Evolutionary conservation across 78 protist genomes (phyloP), one percentile per base, ranked within the genome.

Genomic region (Planoprotostelium fungivorum): DNA sequence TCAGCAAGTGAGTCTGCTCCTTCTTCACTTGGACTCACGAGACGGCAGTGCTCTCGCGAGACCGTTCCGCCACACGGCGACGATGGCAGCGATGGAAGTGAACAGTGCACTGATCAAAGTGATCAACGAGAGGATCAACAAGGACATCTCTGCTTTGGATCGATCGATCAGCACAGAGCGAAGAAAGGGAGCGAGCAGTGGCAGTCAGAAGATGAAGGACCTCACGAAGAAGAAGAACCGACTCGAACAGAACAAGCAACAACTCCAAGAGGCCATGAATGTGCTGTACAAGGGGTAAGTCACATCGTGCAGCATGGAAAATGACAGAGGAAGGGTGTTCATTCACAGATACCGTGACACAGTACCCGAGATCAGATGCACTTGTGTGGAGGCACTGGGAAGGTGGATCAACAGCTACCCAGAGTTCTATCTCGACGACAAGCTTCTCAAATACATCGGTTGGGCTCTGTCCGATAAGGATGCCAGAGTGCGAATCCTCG

Each of bases 21-120:
- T 51, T 51, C 31, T 51, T 25, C 31, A 51, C 16, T 16, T 51
- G 31, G 73, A 25, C 73, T 51, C 73, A 51, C 73, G 31, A 51
- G 31, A 16, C 16, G n/a, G 73, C 73, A 51, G 73, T 51, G 0
- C 63, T 31, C 38, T 9, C 35, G 63, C 38, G 31, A 37, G 88
- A 37, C 83, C 88, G 35, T 86, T 86, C 88, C 88, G 88, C n/a
- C 88, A 86, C 88, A 86, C 88, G 29, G 88, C 63, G 36, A 86
- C 88, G 29, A 34, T 37, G 31, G 51, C 88, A 0, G 1, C 37
- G 51, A 28, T 36, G 63, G 63, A 35, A 28, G 28, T 86, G 0
- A 1, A 1, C 63, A 0, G 83, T 37, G 28, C 88, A 0, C 88
- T 86, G 38, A 23, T 37, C 83, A 37, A 31, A 28, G 88, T 37